Base-by-base conservation (phyloP, 2,329 filamentous ascomycete genomes). In the Aspergillus intermedius region DNA sequence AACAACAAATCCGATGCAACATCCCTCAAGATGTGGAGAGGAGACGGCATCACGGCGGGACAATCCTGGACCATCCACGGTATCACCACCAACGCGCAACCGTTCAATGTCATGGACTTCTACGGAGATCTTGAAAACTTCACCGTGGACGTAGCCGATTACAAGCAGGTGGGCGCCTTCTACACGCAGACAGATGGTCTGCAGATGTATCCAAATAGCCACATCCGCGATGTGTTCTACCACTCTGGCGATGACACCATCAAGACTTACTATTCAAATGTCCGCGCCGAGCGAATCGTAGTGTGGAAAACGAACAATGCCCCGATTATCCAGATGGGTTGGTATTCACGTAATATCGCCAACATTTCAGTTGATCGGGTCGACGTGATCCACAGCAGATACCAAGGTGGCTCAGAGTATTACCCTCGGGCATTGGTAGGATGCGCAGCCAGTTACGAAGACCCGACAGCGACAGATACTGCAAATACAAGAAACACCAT, bases 161-260 rank as follows among this genome's bases (percentile, higher is more conserved):
- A 69, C 51, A 70, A 70, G 54, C 68, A 70, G 50, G 68, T 70
- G 28, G 67, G 68, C 8, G 63, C 67, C 9, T 71, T 63, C 50
- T 71, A 63, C 46, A 54, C 53, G 19, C 68, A 70, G 52, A 70
- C 68, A 1, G 68, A 71, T 50, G 67, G 67, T 17, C 62, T 60
- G 34, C 57, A 68, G 37, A 59, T 68, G 43, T 69, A 71, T 47
- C 48, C 65, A 0, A 60, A 61, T 35, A 56, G 59, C 10, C n/a
- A 44, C 15, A 57, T 67, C 17, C 54, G 50, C 12, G 61, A 69
- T 46, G 60, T 64, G 42, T 70, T 70, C 48, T 70, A 66, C 49
- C 67, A 70, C 48, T 57, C 59, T 22, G 58, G 59, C 34, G 67
- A 70, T 49, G 67, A 70, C 45, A 60, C 57, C 10, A 66, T 69